These are phyloP conservation scores for Ilyonectria robusta DNA, from an alignment of 2,329 filamentous ascomycete genomes.

Conservation along the genomic window DNA sequence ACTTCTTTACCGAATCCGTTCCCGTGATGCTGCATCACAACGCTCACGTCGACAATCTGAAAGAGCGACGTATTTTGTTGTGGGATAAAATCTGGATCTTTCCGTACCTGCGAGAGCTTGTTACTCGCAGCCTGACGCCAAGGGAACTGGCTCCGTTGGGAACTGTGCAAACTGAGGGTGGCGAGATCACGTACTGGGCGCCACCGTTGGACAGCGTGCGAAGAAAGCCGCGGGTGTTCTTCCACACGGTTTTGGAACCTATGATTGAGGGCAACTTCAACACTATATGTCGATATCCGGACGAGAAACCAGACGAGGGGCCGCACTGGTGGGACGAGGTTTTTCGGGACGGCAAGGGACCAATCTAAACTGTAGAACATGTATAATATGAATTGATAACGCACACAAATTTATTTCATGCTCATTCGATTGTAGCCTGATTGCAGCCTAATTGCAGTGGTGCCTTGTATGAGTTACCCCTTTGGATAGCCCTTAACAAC, in stretches of 20 bases:
- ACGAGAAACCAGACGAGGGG: neutral
- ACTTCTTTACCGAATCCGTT: conserved; percentile 38
- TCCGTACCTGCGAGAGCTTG: conserved; percentile 25
- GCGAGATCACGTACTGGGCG: no score
- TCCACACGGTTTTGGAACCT: neutral
- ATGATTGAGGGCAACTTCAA: neutral
- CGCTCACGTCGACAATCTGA: conserved; percentile 27
- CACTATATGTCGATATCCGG: neutral
- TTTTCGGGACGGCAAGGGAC: neutral
- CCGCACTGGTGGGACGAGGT: neutral
- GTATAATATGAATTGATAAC: no score
- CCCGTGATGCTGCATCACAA: conserved; percentile 40
- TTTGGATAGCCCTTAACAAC: no score
- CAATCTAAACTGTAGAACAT: no score
- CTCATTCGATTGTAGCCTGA: no score
- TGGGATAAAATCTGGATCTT: conserved; percentile 41
- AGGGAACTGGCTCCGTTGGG: neutral
- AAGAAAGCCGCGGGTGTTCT: neutral
- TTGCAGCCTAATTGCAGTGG: no score
- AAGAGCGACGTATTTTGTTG: conserved; percentile 32
- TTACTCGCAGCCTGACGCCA: neutral
- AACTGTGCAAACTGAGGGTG: neutral
- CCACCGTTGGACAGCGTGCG: neutral
- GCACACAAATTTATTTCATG: no score
- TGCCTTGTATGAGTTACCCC: no score